Conservation (phyloP, 768 basidiomycete genomes). For the Lactarius sanguifluus region DNA sequence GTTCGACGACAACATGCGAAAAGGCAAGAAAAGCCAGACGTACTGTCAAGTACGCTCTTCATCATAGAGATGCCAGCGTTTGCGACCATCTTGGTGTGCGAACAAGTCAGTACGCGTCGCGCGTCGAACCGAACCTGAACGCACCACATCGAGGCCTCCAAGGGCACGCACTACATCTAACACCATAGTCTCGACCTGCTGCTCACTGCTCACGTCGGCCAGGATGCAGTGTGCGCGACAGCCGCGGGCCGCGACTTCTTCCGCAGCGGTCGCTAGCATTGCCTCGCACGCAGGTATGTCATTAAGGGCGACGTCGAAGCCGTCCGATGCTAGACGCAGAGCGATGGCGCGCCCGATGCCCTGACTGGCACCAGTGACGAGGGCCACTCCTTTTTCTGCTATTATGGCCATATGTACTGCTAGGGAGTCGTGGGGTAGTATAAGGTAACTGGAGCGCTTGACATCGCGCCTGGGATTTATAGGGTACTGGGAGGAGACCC, state of each 20-base stretch:
- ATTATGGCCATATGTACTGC: neutral
- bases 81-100: conserved; percentile 31
- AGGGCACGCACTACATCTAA: conserved; percentile 29
- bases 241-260: conserved; percentile 28
- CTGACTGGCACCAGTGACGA: conserved; percentile 28
- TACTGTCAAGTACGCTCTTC: conserved; percentile 28
- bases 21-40: conserved; percentile 4
- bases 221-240: conserved; percentile 29
- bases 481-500: neutral
- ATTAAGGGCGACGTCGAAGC: conserved; percentile 37
- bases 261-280: conserved; percentile 33
- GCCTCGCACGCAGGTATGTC: conserved; percentile 35
- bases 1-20: neutral
- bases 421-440: neutral
- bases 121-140: conserved; percentile 5
- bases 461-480: conserved; percentile 1
- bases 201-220: conserved; percentile 27
- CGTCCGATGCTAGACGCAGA: conserved; percentile 38
- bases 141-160: conserved; percentile 37
- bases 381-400: neutral
- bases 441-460: neutral
- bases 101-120: neutral
- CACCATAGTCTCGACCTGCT: conserved; percentile 33
- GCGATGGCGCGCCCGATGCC: conserved; percentile 36
- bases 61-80: conserved; percentile 32